Evolutionary conservation across 2,329 filamentous ascomycete genomes (phyloP), one percentile per base, ranked within the genome.

Genomic region (Dactylellina sp.): DNA sequence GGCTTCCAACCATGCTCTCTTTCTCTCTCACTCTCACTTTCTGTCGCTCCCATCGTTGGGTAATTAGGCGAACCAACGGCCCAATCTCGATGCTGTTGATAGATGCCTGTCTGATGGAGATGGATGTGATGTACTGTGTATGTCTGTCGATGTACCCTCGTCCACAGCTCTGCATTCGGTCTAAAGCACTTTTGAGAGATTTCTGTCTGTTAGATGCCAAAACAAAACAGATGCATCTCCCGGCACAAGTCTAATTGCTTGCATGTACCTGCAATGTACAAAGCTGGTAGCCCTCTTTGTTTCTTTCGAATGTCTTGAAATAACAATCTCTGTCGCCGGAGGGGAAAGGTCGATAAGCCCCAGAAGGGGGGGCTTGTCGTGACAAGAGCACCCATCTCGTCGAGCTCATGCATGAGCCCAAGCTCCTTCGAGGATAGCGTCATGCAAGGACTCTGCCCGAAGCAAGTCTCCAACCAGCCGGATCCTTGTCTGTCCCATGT

Each of bases 401-500:
- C 50, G 18, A 64, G 42, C 28, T 32, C 28, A 20, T 68, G 63
- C 63, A 68, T 68, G 46, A n/a, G 63, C 56, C 68, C 68, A 72
- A 47, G 1, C 68, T 53, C 14, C 12, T 72, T 72, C 40, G 59
- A 65, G 68, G 9, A 42, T 72, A 53, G 68, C 46, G 68, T 9
- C 39, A 72, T 72, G 68, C 68, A 72, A 60, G 59, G 39, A 35
- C 35, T 55, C 49, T 64, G 60, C 25, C 60, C 24, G 32, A 64
- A 52, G 39, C 35, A 28, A 53, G 49, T 25, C 37, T 52, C 24
- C n/a, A 60, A 59, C 25, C 16, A 20, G 35, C 59, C 52, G 7
- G 20, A 71, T 71, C 66, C 66, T 64, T 71, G 59, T 44, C 46
- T 68, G 11, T 44, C 47, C 53, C 49, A 55, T 55, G 60, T 63